These are phyloP conservation scores for Chlorophyllum brunneum DNA, from an alignment of 768 basidiomycete genomes.

Conservation along the genomic window DNA sequence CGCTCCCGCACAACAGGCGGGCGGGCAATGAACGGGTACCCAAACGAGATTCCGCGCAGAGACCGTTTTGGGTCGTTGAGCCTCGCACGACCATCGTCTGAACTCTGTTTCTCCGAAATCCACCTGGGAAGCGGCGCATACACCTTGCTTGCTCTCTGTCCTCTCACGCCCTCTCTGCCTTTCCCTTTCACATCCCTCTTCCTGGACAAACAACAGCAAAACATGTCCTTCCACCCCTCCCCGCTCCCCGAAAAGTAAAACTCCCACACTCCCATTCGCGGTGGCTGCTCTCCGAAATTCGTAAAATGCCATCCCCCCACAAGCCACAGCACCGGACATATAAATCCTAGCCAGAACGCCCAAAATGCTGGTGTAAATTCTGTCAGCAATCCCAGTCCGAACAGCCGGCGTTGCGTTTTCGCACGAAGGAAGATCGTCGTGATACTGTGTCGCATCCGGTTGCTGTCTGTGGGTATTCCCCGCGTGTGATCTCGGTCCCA, in stretches of 20 bases:
- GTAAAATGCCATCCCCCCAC: slow-evolving; percentile 72
- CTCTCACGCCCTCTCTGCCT: slow-evolving; percentile 10
- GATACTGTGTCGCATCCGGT: slow-evolving; percentile 21
- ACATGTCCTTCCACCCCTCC: slow-evolving; percentile 32
- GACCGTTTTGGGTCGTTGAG: slow-evolving; percentile 42
- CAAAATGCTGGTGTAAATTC: slow-evolving; percentile 44
- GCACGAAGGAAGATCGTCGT: slow-evolving; percentile 27
- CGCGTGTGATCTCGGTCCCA: slow-evolving; percentile 40
- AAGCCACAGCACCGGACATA: slow-evolving; percentile 73
- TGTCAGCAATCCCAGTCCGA: slow-evolving; percentile 13
- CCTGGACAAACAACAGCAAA: slow-evolving; percentile 27
- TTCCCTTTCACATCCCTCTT: slow-evolving; percentile 15
- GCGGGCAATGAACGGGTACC: slow-evolving; percentile 60
- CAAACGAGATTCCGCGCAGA: slow-evolving; percentile 43
- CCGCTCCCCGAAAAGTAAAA: slow-evolving; percentile 33
- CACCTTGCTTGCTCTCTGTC: slow-evolving; percentile 16
- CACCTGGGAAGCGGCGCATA: slow-evolving; percentile 36
- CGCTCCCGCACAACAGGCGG: slow-evolving; percentile 22
- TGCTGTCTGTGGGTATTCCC: slow-evolving; percentile 23
- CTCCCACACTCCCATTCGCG: slow-evolving; percentile 40
- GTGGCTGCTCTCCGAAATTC: slow-evolving; percentile 42
- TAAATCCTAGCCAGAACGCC: slow-evolving; percentile 74
- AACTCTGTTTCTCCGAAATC: slow-evolving; percentile 41
- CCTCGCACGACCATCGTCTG: slow-evolving; percentile 38
- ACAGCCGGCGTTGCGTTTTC: slow-evolving; percentile 24